Evolutionary conservation across 2,329 filamentous ascomycete species (phyloP).

Genomic region (Juglanconis sp.): DNA sequence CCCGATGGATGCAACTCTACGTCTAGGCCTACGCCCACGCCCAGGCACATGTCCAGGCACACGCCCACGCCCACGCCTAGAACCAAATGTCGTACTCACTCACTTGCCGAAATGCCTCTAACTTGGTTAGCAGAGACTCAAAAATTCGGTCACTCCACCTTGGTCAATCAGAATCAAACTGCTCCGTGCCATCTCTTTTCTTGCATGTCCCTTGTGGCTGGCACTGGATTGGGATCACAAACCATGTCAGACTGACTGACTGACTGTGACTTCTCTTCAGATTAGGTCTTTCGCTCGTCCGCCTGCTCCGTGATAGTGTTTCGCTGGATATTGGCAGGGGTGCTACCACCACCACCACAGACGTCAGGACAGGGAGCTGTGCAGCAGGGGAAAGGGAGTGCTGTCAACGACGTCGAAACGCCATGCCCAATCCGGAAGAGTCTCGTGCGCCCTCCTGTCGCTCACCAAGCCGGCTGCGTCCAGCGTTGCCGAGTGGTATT

Average conservation of each 20-base stretch:
- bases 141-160: background rate
- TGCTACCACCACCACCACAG: conserved; percentile 1
- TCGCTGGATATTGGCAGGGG: conserved; percentile 9
- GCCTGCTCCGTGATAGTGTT: background rate
- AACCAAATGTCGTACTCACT: background rate
- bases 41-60: no score
- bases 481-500: background rate
- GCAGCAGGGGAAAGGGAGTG: background rate
- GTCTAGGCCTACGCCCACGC: background rate
- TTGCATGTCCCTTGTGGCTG: background rate
- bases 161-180: conserved; percentile 9
- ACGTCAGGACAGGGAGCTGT: background rate
- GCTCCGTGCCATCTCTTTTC: background rate
- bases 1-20: background rate
- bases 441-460: background rate
- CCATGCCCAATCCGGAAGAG: background rate
- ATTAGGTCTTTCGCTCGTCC: background rate
- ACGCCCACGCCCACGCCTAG: background rate
- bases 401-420: background rate
- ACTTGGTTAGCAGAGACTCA: background rate
- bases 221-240: background rate
- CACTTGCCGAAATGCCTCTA: background rate
- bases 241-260: background rate
- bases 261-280: background rate
- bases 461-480: background rate